Evolutionary conservation across 2,329 filamentous ascomycete species (phyloP), one percentile per base, ranked within the genome.

Genomic region (Alternaria infectoria): DNA sequence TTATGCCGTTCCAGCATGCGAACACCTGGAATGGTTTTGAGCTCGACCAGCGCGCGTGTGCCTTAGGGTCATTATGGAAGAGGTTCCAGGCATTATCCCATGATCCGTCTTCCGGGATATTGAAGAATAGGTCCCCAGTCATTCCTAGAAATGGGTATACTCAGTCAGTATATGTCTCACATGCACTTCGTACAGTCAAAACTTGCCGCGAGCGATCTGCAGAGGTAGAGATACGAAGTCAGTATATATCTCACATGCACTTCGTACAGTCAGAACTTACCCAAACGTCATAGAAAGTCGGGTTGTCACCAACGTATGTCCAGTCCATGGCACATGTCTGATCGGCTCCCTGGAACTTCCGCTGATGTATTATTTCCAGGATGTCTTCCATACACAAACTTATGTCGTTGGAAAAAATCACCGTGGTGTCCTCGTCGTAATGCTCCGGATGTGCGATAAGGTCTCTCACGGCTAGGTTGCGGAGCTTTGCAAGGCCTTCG

Each of bases 391-490:
- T 62, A 59, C 74, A 76, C 5, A 73, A 44, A 15, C 62, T 58
- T 59, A 98, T 89, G 82, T 98, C 97, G 79, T 92, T 90, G 86
- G 97, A 93, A 80, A 98, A 95, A 68, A 92, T 86, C 62, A 89
- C 88, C 47, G 96, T 96, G 50, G 94, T 96, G 83, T 98, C 94
- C 50, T 93, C 93, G 82, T 97, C 97, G 86, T 97, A 98, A 77
- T 93, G 87, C 82, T 97, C 93, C 62, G 97, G 91, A 36, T 71
- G 21, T 3, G 61, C 62, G 30, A 81, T 56, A 3, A 88, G 76
- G 0, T 86, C 86, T 10, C 80, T 69, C 2, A 89, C 73, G 0
- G 86, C 86, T 6, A 86, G 66, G 60, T 88, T 88, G 6, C 87
- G 83, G 2, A 89, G 80, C 59, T 80, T 69, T 13, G 86, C 84